Conservation (phyloP, 2,329 filamentous ascomycete species). For the Penicillium sp. region DNA sequence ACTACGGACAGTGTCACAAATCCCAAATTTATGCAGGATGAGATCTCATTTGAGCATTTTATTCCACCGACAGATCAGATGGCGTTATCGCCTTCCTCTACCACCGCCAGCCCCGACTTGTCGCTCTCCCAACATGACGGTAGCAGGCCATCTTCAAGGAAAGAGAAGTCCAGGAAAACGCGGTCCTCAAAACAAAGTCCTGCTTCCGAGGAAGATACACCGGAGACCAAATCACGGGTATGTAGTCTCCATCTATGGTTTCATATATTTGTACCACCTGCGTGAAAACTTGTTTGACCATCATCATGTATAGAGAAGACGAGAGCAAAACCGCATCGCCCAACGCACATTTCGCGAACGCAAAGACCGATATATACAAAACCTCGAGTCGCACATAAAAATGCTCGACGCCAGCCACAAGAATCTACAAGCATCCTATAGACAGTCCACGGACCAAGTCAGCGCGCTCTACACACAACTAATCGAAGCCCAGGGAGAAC, state of each 20-base stretch:
- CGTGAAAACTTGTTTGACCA: not conserved
- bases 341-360: conserved; percentile 84
- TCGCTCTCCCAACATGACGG: not conserved
- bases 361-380: conserved; percentile 82
- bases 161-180: conserved; percentile 11
- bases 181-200: conserved; percentile 1
- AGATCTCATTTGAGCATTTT: conserved; percentile 11
- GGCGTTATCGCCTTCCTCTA: not conserved
- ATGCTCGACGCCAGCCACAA: conserved; percentile 13
- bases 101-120: conserved; percentile 7
- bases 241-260: not conserved
- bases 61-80: conserved; percentile 5
- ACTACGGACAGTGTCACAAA: not conserved
- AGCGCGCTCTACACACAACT: conserved; percentile 12
- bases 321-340: conserved; percentile 83
- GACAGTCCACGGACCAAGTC: conserved; percentile 12
- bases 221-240: conserved; percentile 12
- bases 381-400: conserved; percentile 55
- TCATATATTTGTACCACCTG: not conserved
- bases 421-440: conserved; percentile 9
- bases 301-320: conserved; percentile 34
- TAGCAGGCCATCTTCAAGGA: conserved; percentile 6
- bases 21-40: not conserved
- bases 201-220: conserved; percentile 8
- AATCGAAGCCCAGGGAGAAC: conserved; percentile 6